Evolutionary conservation across 371 early-diverging fungal genomes (phyloP).

Genomic region (Mortierella sp.): DNA sequence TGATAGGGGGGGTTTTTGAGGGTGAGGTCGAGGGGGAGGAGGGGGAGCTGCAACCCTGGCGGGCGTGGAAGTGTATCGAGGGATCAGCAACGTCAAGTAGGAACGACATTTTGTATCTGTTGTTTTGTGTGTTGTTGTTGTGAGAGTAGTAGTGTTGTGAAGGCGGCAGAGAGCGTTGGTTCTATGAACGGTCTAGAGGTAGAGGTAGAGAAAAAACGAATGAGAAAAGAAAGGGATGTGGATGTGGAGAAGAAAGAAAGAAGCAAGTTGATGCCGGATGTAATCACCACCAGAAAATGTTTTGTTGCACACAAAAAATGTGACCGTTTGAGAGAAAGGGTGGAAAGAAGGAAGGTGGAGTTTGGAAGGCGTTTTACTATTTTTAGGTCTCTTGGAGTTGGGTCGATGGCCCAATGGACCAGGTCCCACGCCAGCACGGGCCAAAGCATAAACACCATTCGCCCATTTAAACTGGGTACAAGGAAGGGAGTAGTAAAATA

Average conservation of each 20-base stretch:
- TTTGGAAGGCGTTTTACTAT: neutral
- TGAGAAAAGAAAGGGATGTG: neutral
- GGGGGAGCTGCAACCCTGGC: constrained; percentile 16
- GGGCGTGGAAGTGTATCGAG: constrained; percentile 54
- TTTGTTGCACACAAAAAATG: neutral
- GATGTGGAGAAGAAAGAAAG: neutral
- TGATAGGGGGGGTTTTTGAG: neutral
- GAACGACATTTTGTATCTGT: constrained; percentile 38
- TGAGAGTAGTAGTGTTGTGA: neutral
- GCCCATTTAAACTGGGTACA: neutral
- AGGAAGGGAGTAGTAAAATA: neutral
- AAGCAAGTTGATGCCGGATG: neutral
- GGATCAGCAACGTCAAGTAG: constrained; percentile 55
- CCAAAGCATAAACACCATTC: neutral
- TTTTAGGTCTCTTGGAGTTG: neutral
- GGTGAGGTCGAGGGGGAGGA: neutral
- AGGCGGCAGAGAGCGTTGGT: too few species aligned
- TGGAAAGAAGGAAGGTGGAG: too few species aligned
- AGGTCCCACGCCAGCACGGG: constrained; percentile 13
- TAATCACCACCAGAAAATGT: neutral
- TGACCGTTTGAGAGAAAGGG: neutral
- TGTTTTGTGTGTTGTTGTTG: neutral
- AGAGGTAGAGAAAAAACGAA: neutral
- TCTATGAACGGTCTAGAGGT: neutral
- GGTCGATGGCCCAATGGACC: neutral